Evolutionary conservation across 2,329 filamentous ascomycete species (phyloP).

Genomic region (Clonostachys solani): DNA sequence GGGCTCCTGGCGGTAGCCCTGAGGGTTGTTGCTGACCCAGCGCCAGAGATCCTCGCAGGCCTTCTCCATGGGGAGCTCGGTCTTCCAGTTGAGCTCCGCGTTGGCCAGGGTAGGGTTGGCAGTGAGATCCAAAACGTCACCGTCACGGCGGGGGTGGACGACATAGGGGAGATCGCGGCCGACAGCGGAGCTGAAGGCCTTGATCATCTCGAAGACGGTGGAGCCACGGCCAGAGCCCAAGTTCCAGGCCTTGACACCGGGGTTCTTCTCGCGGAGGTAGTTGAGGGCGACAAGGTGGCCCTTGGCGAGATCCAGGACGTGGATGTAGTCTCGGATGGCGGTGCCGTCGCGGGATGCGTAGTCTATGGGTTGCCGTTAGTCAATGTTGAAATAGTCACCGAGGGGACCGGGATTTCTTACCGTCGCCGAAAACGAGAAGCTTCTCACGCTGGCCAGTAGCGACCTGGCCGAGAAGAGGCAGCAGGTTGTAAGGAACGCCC

Average conservation of each 20-base stretch:
- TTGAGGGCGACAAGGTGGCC: constrained; percentile 88
- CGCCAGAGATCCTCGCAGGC: constrained; percentile 93
- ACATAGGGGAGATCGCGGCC: constrained; percentile 84
- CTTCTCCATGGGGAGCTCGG: constrained; percentile 83
- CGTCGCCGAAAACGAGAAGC: constrained; percentile 89
- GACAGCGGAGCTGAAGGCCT: constrained; percentile 84
- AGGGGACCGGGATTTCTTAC: constrained; percentile 44
- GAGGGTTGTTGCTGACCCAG: constrained; percentile 96
- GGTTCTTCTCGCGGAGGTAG: constrained; percentile 78
- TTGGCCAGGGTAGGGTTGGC: constrained; percentile 87
- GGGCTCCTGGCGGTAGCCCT: constrained; percentile 90
- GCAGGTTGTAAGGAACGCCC: constrained; percentile 91
- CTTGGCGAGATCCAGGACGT: constrained; percentile 83
- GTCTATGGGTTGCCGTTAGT: constrained; percentile 48
- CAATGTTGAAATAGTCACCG: neutral
- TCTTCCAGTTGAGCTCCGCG: constrained; percentile 87
- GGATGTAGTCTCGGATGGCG: constrained; percentile 96
- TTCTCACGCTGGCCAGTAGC: constrained; percentile 94
- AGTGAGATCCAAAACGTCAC: constrained; percentile 92
- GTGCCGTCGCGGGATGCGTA: constrained; percentile 89
- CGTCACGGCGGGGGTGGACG: constrained; percentile 74
- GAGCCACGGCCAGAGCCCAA: constrained; percentile 90
- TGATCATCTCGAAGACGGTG: constrained; percentile 97
- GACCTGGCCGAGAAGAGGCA: constrained; percentile 91
- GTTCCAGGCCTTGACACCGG: constrained; percentile 95